Evolutionary conservation across 2,329 filamentous ascomycete species (phyloP).

Genomic region (Purpureocillium takamizusanense): DNA sequence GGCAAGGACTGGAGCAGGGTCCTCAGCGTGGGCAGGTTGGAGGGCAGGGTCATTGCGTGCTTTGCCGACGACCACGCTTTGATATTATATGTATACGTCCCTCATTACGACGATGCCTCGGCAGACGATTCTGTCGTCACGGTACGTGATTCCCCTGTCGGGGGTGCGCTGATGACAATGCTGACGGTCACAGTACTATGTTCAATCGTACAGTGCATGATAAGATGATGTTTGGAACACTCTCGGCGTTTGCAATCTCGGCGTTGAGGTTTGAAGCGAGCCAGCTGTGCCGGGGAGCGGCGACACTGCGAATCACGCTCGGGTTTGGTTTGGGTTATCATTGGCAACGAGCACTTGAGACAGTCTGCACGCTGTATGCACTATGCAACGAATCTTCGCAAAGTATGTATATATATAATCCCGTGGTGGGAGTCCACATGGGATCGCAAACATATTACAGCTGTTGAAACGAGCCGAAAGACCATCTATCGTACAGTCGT

Average conservation of each 20-base stretch:
- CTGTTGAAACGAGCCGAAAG: too few relatives aligned
- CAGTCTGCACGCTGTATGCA: too few relatives aligned
- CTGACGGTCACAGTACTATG: slow-evolving; percentile 29
- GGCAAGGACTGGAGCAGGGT: slow-evolving; percentile 91
- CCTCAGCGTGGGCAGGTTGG: slow-evolving; percentile 82
- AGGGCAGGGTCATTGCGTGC: slow-evolving; percentile 87
- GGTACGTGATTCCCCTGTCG: slow-evolving; percentile 33
- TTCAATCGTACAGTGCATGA: slow-evolving; percentile 31
- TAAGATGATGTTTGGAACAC: neutral
- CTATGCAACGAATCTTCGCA: too few relatives aligned
- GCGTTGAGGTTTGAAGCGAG: too few relatives aligned
- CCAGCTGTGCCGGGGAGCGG: too few relatives aligned
- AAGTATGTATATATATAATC: too few relatives aligned
- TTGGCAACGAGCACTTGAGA: too few relatives aligned
- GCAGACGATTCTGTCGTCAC: slow-evolving; percentile 69
- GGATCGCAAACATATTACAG: too few relatives aligned
- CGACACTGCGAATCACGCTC: too few relatives aligned
- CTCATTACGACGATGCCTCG: slow-evolving; percentile 56
- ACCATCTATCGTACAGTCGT: slow-evolving; percentile 4
- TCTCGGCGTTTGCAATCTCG: neutral
- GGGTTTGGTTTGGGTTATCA: too few relatives aligned
- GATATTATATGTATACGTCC: slow-evolving; percentile 75
- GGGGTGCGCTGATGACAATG: neutral
- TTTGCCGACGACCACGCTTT: slow-evolving; percentile 73
- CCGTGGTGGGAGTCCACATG: too few relatives aligned